Percentiles rank a stretch among this genome's conserved stretches.
Evolutionary conservation across 2,329 filamentous ascomycete species (phyloP).

Genomic region (Arthrobotrys entomopaga): DNA sequence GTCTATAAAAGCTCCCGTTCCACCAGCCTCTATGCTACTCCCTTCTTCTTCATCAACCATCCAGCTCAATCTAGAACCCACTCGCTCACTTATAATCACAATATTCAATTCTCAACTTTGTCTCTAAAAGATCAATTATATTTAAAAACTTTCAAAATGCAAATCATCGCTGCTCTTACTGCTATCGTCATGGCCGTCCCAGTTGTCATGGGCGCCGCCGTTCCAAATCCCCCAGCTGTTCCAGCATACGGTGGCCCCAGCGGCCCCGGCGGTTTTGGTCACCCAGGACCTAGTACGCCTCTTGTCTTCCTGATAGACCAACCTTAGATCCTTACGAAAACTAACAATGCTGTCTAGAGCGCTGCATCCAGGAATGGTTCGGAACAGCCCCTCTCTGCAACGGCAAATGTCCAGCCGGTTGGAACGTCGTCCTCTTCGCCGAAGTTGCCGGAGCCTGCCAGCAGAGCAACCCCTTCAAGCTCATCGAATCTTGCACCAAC

Average conservation of each 20-base stretch:
- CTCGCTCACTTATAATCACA: slow-evolving; percentile 15
- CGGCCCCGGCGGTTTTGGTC: slow-evolving; percentile 11
- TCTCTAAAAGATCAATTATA: slow-evolving; percentile 11
- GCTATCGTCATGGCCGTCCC: slow-evolving; percentile 49
- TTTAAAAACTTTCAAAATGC: slow-evolving; percentile 42
- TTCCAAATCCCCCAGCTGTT: slow-evolving; percentile 33
- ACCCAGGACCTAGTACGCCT: slow-evolving; percentile 31
- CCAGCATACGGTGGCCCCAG: slow-evolving; percentile 20
- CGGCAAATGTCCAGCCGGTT: slow-evolving; percentile 47
- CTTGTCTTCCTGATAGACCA: not conserved
- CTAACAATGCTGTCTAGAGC: slow-evolving; percentile 34
- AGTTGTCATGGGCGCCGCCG: slow-evolving; percentile 49
- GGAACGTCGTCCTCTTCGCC: slow-evolving; percentile 46
- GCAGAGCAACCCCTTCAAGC: slow-evolving; percentile 50
- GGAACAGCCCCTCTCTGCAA: slow-evolving; percentile 54
- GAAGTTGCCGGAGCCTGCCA: slow-evolving; percentile 50
- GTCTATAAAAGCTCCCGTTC: slow-evolving; percentile 49
- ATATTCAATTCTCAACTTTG: slow-evolving; percentile 2
- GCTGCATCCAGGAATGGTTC: slow-evolving; percentile 54
- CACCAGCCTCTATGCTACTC: slow-evolving; percentile 2
- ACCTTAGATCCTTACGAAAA: not conserved
- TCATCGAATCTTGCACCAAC: slow-evolving; percentile 50
- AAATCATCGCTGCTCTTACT: slow-evolving; percentile 49
- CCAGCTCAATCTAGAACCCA: slow-evolving; percentile 27
- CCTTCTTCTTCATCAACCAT: slow-evolving; percentile 8